These are phyloP conservation scores for Aphanoascus verrucosus DNA, from an alignment of 2,329 filamentous ascomycete genomes.

Conservation along the genomic window DNA sequence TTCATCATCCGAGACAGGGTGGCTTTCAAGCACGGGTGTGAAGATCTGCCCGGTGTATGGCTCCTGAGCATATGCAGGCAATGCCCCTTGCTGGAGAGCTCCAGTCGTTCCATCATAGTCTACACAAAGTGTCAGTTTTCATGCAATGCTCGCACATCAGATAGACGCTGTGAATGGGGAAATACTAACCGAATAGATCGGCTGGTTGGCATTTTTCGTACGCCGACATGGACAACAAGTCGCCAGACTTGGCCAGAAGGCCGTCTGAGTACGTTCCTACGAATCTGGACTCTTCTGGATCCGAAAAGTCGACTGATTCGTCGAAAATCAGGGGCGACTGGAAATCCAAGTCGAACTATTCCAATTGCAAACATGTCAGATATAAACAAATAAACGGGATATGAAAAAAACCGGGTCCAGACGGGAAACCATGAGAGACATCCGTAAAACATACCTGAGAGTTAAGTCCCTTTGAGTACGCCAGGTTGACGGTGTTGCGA, in stretches of 20 bases:
- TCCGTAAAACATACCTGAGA: slow-evolving; percentile 32
- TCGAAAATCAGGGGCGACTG: slow-evolving; percentile 39
- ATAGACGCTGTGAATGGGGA: neutral
- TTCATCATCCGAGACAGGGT: slow-evolving; percentile 33
- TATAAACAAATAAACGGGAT: neutral
- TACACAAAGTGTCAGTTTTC: slow-evolving; percentile 16
- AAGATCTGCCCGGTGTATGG: slow-evolving; percentile 33
- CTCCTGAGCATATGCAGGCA: slow-evolving; percentile 25
- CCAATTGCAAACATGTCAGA: slow-evolving; percentile 4
- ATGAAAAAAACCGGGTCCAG: neutral
- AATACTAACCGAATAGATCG: slow-evolving; percentile 68
- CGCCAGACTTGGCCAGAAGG: slow-evolving; percentile 47
- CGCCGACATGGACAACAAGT: slow-evolving; percentile 67
- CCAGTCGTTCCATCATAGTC: slow-evolving; percentile 27
- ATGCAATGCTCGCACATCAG: slow-evolving; percentile 5
- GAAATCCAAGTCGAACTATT: slow-evolving; percentile 35
- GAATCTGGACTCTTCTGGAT: slow-evolving; percentile 37
- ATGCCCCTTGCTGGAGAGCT: slow-evolving; percentile 1
- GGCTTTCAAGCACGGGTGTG: slow-evolving; percentile 33
- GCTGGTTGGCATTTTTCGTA: slow-evolving; percentile 66
- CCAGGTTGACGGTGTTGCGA: slow-evolving; percentile 42
- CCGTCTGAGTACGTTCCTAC: slow-evolving; percentile 39
- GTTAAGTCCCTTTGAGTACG: slow-evolving; percentile 38
- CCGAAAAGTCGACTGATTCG: slow-evolving; percentile 38
- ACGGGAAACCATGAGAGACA: slow-evolving; percentile 1